Evolutionary conservation across 2,329 filamentous ascomycete genomes (phyloP), one percentile per base, ranked within the genome.

Genomic region (Aspergillus felis): DNA sequence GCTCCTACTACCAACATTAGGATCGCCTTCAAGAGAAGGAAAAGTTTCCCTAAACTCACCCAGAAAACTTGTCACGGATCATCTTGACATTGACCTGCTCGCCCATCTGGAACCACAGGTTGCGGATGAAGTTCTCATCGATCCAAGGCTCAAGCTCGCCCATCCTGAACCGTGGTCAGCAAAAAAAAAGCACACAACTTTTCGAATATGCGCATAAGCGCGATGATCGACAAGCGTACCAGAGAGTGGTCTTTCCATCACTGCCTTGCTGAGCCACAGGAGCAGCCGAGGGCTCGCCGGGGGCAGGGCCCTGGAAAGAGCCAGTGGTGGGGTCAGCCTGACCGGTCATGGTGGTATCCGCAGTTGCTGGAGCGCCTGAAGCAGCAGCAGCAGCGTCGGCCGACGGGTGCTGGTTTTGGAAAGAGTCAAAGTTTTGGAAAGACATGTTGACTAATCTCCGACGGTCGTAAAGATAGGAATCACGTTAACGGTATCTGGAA

Each of bases 91-190:
- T 97, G 69, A 99, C 94, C 63, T 87, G 87, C 78, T 97, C 94
- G 66, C 90, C 92, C 80, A 96, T 90, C 68, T 92, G 87, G 71
- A 91, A 96, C 84, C 91, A 97, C 49, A 97, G 87, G 67, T 90
- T 94, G 78, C 95, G 92, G 72, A 99, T 90, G 76, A 97, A 99
- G 78, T 93, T 95, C 81, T 99, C 94, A 69, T 99, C 94, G 79
- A 99, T 97, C 94, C 94, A 99, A 28, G 92, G 91, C 78, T 97
- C 93, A 63, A 99, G 88, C 76, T 99, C 94, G 66, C 94, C 94
- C 94, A 99, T 99, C 93, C 92, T 96, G 61, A 24, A 57, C 51
- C n/a, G 47, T 2, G 27, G 52, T 56, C 41, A 62, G 61, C 6
- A 28, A 14, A 32, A 41, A 38, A 38, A 22, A 17, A 7, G 12